These are phyloP conservation scores for Diplogelasinospora grovesii DNA, from an alignment of 495 filamentous ascomycete genomes.

Conservation along the genomic window DNA sequence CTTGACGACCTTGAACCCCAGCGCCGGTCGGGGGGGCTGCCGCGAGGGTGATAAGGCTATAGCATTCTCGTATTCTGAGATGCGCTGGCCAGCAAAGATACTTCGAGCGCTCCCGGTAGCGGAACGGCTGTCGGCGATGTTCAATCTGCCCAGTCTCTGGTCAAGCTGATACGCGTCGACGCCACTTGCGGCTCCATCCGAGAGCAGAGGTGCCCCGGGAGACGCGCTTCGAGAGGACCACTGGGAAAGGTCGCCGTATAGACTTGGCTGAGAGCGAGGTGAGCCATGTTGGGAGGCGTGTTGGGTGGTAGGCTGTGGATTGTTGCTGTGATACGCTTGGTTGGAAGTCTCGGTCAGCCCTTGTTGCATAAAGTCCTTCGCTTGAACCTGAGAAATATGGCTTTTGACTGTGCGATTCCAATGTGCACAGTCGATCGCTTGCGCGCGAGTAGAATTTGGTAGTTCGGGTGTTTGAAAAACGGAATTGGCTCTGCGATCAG, in stretches of 20 bases:
- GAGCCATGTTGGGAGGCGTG: constrained; percentile 70
- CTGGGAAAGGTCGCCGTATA: constrained; percentile 23
- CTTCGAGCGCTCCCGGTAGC: neutral
- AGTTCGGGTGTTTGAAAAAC: neutral
- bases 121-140: constrained; percentile 19
- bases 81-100: constrained; percentile 48
- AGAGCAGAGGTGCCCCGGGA: constrained; percentile 20
- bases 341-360: constrained; percentile 59
- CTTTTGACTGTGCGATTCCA: constrained; percentile 59
- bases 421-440: constrained; percentile 30
- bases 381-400: constrained; percentile 26
- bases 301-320: constrained; percentile 29
- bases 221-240: constrained; percentile 22
- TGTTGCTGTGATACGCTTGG: constrained; percentile 41
- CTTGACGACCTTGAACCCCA: constrained; percentile 59
- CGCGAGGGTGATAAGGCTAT: constrained; percentile 35
- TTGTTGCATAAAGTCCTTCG: constrained; percentile 80
- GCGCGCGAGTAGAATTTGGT: neutral
- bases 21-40: constrained; percentile 39
- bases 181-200: constrained; percentile 12
- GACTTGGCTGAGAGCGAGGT: constrained; percentile 43
- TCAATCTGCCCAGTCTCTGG: constrained; percentile 37
- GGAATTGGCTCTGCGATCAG: neutral
- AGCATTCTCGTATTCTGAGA: constrained; percentile 68
- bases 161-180: constrained; percentile 30